These are phyloP conservation scores for Lophium mytilinum DNA, from an alignment of 495 filamentous ascomycete genomes.

Conservation along the genomic window DNA sequence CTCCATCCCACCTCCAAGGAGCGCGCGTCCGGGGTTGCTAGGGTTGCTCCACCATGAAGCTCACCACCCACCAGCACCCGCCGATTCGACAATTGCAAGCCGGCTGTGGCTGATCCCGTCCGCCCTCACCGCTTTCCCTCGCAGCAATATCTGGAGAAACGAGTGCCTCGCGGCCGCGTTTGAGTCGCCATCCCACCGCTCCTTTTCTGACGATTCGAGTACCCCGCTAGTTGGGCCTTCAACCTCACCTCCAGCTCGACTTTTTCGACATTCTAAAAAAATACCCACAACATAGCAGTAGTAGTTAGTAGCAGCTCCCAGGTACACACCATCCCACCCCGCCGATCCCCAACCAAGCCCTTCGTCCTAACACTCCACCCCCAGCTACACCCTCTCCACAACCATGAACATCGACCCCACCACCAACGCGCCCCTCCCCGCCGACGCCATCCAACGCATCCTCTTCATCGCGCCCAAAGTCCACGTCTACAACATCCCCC, in stretches of 20 bases:
- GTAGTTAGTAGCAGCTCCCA: no score
- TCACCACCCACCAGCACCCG: conserved; percentile 14
- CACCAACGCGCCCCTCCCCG: conserved; percentile 46
- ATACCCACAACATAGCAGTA: no score
- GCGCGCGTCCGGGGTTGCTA: not conserved
- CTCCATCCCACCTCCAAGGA: not conserved
- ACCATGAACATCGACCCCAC: conserved; percentile 45
- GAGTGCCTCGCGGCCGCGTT: not conserved
- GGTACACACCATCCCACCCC: not conserved
- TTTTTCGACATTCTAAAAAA: no score
- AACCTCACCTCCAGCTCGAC: not conserved
- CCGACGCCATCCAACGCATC: conserved; percentile 69
- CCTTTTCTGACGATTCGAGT: no score
- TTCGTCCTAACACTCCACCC: not conserved
- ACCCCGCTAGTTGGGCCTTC: not conserved
- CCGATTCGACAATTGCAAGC: conserved; percentile 20
- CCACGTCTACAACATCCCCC: conserved; percentile 76
- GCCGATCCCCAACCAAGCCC: not conserved
- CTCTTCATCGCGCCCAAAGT: conserved; percentile 61
- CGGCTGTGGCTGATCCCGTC: conserved; percentile 15
- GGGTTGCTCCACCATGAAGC: not conserved
- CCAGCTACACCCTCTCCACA: not conserved
- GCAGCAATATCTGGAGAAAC: no score
- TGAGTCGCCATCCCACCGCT: not conserved
- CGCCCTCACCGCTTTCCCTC: no score